A percentile compares a stretch with the other conserved stretches of the same genome.
phyloP scores from a whole-genome alignment of 2,329 filamentous ascomycete genomes.

The Blastomyces gilchristii region DNA sequence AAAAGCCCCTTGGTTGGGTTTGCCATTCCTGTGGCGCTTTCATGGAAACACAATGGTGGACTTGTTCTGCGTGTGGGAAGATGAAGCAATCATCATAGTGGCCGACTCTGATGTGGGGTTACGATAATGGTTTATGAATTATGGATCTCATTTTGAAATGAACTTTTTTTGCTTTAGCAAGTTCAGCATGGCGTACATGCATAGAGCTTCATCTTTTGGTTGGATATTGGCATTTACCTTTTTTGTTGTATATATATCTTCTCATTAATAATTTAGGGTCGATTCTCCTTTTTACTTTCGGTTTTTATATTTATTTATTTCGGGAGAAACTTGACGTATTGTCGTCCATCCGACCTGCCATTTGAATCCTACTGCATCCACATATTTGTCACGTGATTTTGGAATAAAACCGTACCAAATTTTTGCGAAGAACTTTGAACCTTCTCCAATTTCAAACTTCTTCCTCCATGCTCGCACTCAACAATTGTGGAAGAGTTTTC shows the following conservation, averaged over 20 bases:
- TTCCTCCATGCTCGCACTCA: neutral
- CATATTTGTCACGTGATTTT: neutral
- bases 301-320: neutral
- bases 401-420: neutral
- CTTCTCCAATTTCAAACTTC: neutral
- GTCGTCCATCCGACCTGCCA: too few species aligned
- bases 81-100: slow-evolving; percentile 46
- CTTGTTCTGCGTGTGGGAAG: slow-evolving; percentile 48
- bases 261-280: neutral
- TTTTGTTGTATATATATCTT: neutral
- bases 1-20: slow-evolving; percentile 47
- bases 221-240: neutral
- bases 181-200: neutral
- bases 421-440: neutral
- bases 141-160: neutral
- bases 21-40: slow-evolving; percentile 50
- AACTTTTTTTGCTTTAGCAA: neutral
- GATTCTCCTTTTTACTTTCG: neutral
- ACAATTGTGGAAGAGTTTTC: neutral
- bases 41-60: slow-evolving; percentile 58
- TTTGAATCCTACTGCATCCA: neutral
- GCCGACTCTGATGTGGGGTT: neutral
- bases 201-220: neutral
- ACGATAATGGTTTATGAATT: neutral
- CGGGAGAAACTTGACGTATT: neutral